Evolutionary conservation across 768 basidiomycete genomes (phyloP), one percentile per base, ranked within the genome.

Genomic region (Xerocomellus dryophilus): DNA sequence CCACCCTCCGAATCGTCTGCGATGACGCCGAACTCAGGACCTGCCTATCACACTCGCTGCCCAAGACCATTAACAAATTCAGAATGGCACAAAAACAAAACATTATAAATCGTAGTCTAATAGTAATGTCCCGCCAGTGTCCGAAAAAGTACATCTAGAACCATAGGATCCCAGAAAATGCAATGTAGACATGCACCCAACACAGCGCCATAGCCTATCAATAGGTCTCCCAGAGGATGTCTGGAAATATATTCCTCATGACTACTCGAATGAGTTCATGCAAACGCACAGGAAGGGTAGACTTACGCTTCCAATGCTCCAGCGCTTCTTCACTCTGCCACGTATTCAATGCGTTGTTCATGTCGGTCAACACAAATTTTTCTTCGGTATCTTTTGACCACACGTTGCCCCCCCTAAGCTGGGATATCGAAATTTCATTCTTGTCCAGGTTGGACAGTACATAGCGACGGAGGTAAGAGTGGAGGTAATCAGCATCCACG

Each of bases 171-270:
- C 40, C 35, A 23, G 27, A 43, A 27, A 32, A 17, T 8, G 31
- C 4, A 27, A 42, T 9, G 5, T 14, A 43, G 8, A 17, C 17
- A 45, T 9, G 7, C 12, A 6, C 42, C 17, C 5, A 7, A 14
- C 11, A 25, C 12, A 27, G 23, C 5, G 42, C 12, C 17, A 17
- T 43, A 20, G 18, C 12, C n/a, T n/a, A 18, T 76, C 72, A 93
- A 68, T 85, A 92, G 7, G 84, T 86, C 71, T 90, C 86, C 90
- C 90, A 93, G 57, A 86, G 75, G 12, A 80, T 60, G 54, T 87
- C 81, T 1, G 86, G 82, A 58, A 93, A 63, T n/a, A 90, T 80
- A 31, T 83, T 71, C 52, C 89, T 81, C 90, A 95, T 94, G 32
- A 91, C 86, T 88, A 53, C 57, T 53, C 18, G 6, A 43, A 23